phyloP scores from a whole-genome alignment of 2,329 filamentous ascomycete genomes.

The Fusarium nodosum region DNA sequence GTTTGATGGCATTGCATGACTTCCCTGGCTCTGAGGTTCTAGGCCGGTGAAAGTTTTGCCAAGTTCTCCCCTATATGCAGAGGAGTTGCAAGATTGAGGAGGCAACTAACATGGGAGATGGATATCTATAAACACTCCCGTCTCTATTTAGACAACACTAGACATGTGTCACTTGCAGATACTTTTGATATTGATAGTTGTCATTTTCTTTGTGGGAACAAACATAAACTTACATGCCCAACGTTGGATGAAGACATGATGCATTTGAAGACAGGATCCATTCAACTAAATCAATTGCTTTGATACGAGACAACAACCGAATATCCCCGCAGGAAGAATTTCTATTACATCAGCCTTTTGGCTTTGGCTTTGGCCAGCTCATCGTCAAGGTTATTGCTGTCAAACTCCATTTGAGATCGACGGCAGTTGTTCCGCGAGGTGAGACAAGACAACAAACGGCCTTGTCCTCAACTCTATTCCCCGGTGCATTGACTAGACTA shows the following conservation, averaged over 20 bases:
- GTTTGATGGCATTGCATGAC: not conserved
- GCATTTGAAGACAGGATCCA: not conserved
- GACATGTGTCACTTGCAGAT: not conserved
- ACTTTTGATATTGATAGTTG: not conserved
- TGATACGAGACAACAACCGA: not conserved
- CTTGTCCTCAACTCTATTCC: not conserved
- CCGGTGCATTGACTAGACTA: not conserved
- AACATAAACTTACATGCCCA: not conserved
- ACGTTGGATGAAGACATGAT: not conserved
- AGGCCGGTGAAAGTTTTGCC: not conserved
- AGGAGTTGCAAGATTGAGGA: not conserved
- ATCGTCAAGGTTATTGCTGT: slow-evolving; percentile 22
- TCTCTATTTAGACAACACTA: not conserved
- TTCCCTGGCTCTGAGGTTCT: not conserved
- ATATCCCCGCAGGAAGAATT: not conserved
- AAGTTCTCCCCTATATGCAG: not conserved
- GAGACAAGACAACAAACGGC: slow-evolving; percentile 2
- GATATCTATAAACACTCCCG: not conserved
- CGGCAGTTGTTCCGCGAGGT: slow-evolving; percentile 1
- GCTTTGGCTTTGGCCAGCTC: slow-evolving; percentile 1
- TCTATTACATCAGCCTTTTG: not conserved
- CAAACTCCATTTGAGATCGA: slow-evolving; percentile 5
- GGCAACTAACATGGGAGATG: not conserved
- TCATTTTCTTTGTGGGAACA: not conserved
- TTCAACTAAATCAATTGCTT: not conserved